Evolutionary conservation across 2,329 filamentous ascomycete genomes (phyloP).

Genomic region (Bipolaris bicolor): DNA sequence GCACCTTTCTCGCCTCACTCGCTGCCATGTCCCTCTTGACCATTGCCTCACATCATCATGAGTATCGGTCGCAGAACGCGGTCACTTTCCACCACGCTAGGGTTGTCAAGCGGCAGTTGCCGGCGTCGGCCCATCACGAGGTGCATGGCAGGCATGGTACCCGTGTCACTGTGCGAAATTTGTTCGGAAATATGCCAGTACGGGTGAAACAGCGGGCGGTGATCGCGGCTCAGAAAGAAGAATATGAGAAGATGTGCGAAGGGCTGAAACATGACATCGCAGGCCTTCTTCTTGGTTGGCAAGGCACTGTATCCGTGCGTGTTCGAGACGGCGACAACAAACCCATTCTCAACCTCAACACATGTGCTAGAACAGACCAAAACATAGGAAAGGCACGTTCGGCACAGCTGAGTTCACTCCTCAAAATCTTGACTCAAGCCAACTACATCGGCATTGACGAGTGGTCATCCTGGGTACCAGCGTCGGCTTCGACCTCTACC

Average conservation of each 20-base stretch:
- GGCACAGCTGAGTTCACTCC: constrained; percentile 27
- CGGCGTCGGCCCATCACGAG: constrained; percentile 64
- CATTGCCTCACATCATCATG: constrained; percentile 72
- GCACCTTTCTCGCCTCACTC: constrained; percentile 78
- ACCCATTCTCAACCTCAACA: constrained; percentile 45
- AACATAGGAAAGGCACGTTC: constrained; percentile 19
- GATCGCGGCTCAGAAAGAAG: constrained; percentile 55
- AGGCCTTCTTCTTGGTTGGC: constrained; percentile 74
- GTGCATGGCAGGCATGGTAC: constrained; percentile 71
- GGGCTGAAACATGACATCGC: constrained; percentile 64
- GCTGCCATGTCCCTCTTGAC: constrained; percentile 76
- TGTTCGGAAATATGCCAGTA: constrained; percentile 91
- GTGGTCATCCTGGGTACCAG: constrained; percentile 68
- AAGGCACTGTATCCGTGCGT: constrained; percentile 60
- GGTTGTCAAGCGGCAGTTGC: constrained; percentile 67
- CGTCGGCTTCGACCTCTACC: constrained; percentile 68
- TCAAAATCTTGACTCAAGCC: constrained; percentile 67
- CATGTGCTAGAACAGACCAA: neutral
- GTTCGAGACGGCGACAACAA: constrained; percentile 60
- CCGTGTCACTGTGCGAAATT: constrained; percentile 73
- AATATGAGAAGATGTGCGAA: constrained; percentile 70
- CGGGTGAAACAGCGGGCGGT: constrained; percentile 79
- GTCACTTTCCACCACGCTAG: constrained; percentile 74
- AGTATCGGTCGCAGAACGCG: constrained; percentile 66
- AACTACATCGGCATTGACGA: constrained; percentile 63